A percentile compares a stretch with the other conserved stretches of the same genome.
Conservation (phyloP, 23 red algal species). For the Gracilaria gracilis region DNA sequence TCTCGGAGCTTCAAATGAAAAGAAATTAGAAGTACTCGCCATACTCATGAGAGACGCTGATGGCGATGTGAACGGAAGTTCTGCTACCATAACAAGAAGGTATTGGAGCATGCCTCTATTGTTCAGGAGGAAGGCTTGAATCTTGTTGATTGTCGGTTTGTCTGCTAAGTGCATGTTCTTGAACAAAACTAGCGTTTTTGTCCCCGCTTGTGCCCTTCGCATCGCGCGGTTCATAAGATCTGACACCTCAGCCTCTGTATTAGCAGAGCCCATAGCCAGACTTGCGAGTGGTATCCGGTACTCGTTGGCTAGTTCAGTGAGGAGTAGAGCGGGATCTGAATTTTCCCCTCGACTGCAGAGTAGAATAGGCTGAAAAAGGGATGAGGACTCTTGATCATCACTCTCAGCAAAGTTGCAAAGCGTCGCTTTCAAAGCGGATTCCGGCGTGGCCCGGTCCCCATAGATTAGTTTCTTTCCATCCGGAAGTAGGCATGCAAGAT, state of each 20-base stretch:
- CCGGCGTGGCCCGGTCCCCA: constrained; percentile 34
- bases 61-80: constrained; percentile 12
- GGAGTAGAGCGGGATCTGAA: constrained; percentile 32
- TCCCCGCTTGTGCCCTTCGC: constrained; percentile 10
- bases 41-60: not conserved
- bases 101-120: constrained; percentile 35
- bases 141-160: constrained; percentile 36
- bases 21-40: constrained; percentile 24
- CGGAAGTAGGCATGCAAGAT: constrained; percentile 47
- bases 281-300: constrained; percentile 34
- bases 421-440: constrained; percentile 16
- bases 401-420: constrained; percentile 1
- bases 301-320: constrained; percentile 27
- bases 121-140: constrained; percentile 38
- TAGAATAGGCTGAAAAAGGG: constrained; percentile 51
- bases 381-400: not conserved
- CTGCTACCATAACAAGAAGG: constrained; percentile 48
- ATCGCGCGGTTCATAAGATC: constrained; percentile 41
- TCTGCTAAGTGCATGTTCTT: constrained; percentile 65
- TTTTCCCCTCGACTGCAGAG: constrained; percentile 53
- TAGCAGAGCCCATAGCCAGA: constrained; percentile 47
- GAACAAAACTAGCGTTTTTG: constrained; percentile 36
- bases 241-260: constrained; percentile 16
- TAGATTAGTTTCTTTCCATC: constrained; percentile 36
- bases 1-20: constrained; percentile 65